Evolutionary conservation across 2,329 filamentous ascomycete genomes (phyloP), one percentile per base, ranked within the genome.

Genomic region (Aspergillus transmontanensis): DNA sequence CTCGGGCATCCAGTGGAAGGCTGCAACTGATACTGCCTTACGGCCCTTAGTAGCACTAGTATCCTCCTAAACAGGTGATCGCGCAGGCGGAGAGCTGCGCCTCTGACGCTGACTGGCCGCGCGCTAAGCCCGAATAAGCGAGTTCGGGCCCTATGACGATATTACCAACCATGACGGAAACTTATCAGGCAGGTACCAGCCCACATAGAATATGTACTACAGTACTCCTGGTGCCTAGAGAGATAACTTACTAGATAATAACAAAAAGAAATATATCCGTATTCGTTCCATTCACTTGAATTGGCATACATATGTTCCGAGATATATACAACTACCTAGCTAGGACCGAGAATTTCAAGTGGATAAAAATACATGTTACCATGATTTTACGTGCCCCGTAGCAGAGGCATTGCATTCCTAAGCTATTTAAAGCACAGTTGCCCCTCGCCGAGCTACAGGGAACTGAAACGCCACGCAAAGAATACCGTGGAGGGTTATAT

Each of bases 51-150:
- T 41, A 9, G 16, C 19, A n/a, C 16, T 41, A 36, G 34, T 36
- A 36, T 36, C 34, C 34, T 36, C 34, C 34, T 36, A 41, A 63
- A 66, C 66, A 62, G 61, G 59, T 60, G 64, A 59, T 68, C 57
- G 63, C 64, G 58, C 50, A 65, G 66, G 63, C 64, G 67, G 66
- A 66, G 58, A 63, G 57, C 55, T 50, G 46, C 50, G 59, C 59
- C 55, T 50, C 57, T 62, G 53, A 61, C 62, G 57, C 64, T 65
- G 57, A 65, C 59, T 69, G 62, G 59, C 46, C 45, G 48, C 45
- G 57, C 62, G 46, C 66, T 58, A 56, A 45, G 51, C 59, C 59
- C 58, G 56, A 68, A 53, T 68, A 64, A 67, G 66, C 66, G 60
- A 61, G 57, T n/a, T 30, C 28, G 53, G 36, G 21, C 54, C 34